Evolutionary conservation across 257 asterid genomes (phyloP).

Genomic region (Plantago major): DNA sequence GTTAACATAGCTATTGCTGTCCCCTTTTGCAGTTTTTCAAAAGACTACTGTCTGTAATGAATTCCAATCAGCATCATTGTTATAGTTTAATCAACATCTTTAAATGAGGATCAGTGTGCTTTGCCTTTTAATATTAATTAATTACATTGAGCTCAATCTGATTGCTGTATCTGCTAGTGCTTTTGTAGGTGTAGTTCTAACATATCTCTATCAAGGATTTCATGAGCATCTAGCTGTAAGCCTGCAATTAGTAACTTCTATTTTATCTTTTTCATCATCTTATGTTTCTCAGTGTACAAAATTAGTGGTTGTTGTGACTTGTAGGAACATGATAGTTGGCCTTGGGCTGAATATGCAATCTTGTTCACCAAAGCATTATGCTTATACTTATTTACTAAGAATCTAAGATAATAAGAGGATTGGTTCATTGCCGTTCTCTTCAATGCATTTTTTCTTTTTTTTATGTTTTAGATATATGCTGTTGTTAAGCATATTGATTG

Average conservation of each 20-base stretch:
- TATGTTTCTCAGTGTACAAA: not conserved
- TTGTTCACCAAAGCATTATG: constrained; percentile 9
- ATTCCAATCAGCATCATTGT: not conserved
- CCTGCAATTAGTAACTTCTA: not conserved
- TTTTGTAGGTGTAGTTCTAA: not conserved
- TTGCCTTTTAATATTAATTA: constrained; percentile 1
- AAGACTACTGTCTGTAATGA: constrained; percentile 1
- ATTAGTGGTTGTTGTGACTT: constrained; percentile 12
- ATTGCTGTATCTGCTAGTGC: constrained; percentile 5
- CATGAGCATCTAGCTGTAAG: not conserved
- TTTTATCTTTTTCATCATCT: not conserved
- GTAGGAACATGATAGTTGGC: constrained; percentile 1
- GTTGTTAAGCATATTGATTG: not conserved
- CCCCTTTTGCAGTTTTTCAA: constrained; percentile 1
- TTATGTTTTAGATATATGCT: not conserved
- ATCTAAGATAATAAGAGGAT: not conserved
- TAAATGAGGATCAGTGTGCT: not conserved
- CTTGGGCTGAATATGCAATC: constrained; percentile 3
- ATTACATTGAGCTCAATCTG: not conserved
- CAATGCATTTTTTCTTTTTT: not conserved
- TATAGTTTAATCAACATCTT: not conserved
- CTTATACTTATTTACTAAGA: not conserved
- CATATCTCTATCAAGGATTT: not conserved
- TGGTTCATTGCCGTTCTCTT: not conserved
- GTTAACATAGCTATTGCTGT: constrained; percentile 6